phyloP scores from a whole-genome alignment of 108 stramenopile species.

The Cyclotella cryptica region DNA sequence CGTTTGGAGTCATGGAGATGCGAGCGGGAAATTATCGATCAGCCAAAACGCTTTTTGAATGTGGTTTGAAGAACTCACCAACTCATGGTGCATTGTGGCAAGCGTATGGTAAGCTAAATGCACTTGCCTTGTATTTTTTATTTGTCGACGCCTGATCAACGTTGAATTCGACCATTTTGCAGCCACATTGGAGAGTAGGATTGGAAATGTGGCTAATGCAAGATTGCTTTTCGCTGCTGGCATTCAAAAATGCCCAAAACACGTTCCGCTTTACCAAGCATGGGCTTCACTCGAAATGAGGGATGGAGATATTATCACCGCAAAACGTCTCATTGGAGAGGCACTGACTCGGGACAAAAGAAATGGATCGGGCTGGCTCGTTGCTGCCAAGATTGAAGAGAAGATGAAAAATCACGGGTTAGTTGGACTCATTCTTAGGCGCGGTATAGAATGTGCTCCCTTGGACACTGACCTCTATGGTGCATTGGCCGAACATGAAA shows the following conservation, averaged over 20 bases:
- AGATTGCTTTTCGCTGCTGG: constrained; percentile 75
- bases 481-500: constrained; percentile 68
- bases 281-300: constrained; percentile 83
- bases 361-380: constrained; percentile 80
- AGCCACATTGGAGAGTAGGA: constrained; percentile 67
- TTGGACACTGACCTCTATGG: constrained; percentile 65
- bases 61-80: constrained; percentile 76
- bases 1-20: constrained; percentile 91
- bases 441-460: constrained; percentile 85
- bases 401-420: constrained; percentile 66
- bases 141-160: background rate
- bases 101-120: constrained; percentile 63
- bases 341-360: constrained; percentile 76
- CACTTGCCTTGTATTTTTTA: background rate
- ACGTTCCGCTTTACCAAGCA: constrained; percentile 74
- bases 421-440: constrained; percentile 64
- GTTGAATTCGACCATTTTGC: background rate
- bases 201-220: constrained; percentile 66
- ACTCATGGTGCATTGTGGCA: constrained; percentile 85
- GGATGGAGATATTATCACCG: constrained; percentile 65
- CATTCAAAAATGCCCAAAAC: constrained; percentile 68
- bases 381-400: constrained; percentile 71
- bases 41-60: constrained; percentile 77
- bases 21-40: constrained; percentile 71
- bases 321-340: constrained; percentile 73